Percentiles rank a stretch among this genome's conserved stretches.
These are phyloP conservation scores for Fusarium haematococcum DNA, from an alignment of 2,329 filamentous ascomycete genomes.

Conservation along the genomic window DNA sequence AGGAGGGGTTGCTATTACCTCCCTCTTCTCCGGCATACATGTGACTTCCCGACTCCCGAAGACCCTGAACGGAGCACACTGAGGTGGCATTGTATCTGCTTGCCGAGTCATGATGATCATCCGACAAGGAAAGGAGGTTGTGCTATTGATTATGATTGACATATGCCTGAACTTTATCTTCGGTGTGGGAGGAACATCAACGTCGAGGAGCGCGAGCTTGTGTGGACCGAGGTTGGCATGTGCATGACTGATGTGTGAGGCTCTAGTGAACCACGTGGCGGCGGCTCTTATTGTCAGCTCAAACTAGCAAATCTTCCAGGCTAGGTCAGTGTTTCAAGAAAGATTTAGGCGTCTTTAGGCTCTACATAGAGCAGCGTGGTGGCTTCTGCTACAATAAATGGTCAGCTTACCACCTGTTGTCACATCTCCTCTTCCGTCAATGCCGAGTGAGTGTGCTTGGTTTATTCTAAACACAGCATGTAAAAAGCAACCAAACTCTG, in stretches of 20 bases:
- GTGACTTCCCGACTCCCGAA: neutral
- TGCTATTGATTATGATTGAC: neutral
- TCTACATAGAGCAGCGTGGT: neutral
- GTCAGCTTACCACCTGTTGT: neutral
- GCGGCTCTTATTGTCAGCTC: neutral
- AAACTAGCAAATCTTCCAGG: neutral
- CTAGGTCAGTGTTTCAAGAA: neutral
- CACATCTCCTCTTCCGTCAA: neutral
- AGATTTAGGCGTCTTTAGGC: neutral
- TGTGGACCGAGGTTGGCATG: neutral
- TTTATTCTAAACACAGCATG: neutral
- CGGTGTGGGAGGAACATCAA: neutral
- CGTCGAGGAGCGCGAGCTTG: neutral
- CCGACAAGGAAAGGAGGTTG: neutral
- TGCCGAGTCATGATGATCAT: neutral
- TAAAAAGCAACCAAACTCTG: neutral
- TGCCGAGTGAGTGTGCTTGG: neutral
- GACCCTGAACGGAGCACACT: neutral
- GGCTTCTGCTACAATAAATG: neutral
- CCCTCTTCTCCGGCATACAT: neutral
- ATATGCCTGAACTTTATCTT: neutral
- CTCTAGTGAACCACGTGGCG: neutral
- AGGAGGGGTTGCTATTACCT: neutral
- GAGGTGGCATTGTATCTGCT: neutral
- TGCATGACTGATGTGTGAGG: neutral